phyloP scores from a whole-genome alignment of 2,329 filamentous ascomycete species.

The Hypoxylon sp. region DNA sequence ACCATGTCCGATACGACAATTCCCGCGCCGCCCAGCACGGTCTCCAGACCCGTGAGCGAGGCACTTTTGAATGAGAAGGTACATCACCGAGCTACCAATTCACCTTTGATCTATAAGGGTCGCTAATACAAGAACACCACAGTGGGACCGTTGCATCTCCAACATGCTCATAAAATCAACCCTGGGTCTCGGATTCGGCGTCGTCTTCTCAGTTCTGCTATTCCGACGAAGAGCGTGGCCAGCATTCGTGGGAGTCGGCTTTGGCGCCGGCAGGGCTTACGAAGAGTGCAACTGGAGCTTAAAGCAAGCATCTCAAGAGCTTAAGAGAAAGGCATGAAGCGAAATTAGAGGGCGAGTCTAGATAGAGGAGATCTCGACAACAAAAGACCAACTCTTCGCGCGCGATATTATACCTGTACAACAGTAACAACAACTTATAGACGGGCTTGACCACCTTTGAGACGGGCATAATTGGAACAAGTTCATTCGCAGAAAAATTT shows the following conservation, averaged over 20 bases:
- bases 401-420: slow-evolving; percentile 43
- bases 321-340: slow-evolving; percentile 66
- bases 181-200: slow-evolving; percentile 95
- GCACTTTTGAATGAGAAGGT: slow-evolving; percentile 99
- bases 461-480: slow-evolving; percentile 39
- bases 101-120: slow-evolving; percentile 4
- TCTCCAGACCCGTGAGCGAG: slow-evolving; percentile 93
- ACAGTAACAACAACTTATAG: slow-evolving; percentile 44
- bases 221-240: slow-evolving; percentile 99
- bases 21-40: slow-evolving; percentile 73
- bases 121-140: slow-evolving; percentile 48
- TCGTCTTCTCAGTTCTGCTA: slow-evolving; percentile 97
- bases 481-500: slow-evolving; percentile 23
- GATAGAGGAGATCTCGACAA: slow-evolving; percentile 24
- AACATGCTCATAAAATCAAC: slow-evolving; percentile 97
- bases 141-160: slow-evolving; percentile 99
- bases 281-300: slow-evolving; percentile 95
- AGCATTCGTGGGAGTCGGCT: slow-evolving; percentile 93
- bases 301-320: slow-evolving; percentile 72
- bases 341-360: slow-evolving; percentile 20
- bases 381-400: slow-evolving; percentile 34
- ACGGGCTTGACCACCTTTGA: slow-evolving; percentile 34
- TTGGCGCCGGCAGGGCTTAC: slow-evolving; percentile 96
- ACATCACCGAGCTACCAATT: slow-evolving; percentile 52
- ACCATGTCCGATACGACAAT: slow-evolving; percentile 69